Evolutionary conservation across 2,329 filamentous ascomycete genomes (phyloP), one percentile per base, ranked within the genome.

Genomic region (Diaporthe ampelina): DNA sequence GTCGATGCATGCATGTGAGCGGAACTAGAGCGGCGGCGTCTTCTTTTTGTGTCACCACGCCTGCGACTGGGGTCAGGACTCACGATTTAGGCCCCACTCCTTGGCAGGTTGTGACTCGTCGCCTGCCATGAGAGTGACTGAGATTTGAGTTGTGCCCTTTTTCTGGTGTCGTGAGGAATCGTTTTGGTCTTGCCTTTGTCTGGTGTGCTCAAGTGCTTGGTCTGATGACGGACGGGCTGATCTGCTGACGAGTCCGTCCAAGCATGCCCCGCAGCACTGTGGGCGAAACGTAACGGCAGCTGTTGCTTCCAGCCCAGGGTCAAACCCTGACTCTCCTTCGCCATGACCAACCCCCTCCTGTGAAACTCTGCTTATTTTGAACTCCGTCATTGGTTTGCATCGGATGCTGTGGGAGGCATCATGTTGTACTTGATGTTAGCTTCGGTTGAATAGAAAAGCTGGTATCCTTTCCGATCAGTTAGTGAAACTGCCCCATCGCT

Each of bases 11-110:
- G 63, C 63, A 68, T 68, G 63, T 68, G 45, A 68, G 63, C 63
- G 48, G 32, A 56, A 29, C n/a, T 57, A 43, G 43, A 43, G 35
- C 26, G 52, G 56, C 17, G 43, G 54, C 24, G 58, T 54, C 45
- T 29, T 43, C 11, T 26, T 19, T 17, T 40, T 56, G n/a, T 50
- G 59, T 48, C 21, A 26, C 29, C 43, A 40, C 59, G 70, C 26
- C 67, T 57, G 32, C n/a, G 43, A 29, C 50, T 59, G 43, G 29
- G n/a, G 54, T 11, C 35, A n/a, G n/a, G 24, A 50, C 74, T 72
- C 54, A 76, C 74, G 57, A 26, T 15, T 3, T 13, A 76, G 26
- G n/a, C 72, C 74, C 45, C 24, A 58, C 65, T 74, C 61, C 24
- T 70, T 24, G 19, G n/a, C 37, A 15, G 26, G 1, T 13, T 56